A percentile compares a stretch with the other conserved stretches of the same genome.
Conservation (phyloP, 2,329 filamentous ascomycete genomes). For the Scedosporium apiospermum region DNA sequence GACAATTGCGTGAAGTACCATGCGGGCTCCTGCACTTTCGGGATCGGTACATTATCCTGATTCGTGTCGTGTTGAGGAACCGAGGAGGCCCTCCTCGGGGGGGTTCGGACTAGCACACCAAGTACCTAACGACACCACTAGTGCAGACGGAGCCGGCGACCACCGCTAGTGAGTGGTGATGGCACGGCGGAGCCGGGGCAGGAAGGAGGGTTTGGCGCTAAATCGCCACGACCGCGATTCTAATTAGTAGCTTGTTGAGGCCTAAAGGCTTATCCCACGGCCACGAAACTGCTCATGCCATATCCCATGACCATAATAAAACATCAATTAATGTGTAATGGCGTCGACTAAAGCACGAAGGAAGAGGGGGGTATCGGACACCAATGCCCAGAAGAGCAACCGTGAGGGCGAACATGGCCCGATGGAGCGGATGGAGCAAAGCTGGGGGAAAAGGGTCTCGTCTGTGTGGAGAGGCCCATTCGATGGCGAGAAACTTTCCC, state of each 20-base stretch:
- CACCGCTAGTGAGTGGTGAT: not conserved
- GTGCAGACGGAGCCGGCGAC: not conserved
- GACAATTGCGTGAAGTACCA: not conserved
- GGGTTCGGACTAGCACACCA: not conserved
- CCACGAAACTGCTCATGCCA: not conserved
- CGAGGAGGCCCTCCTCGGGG: not conserved
- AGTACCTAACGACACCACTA: too few relatives aligned
- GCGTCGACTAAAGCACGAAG: not conserved
- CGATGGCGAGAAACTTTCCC: not conserved
- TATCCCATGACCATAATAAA: not conserved
- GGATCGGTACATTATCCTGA: not conserved
- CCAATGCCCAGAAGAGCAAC: too few relatives aligned
- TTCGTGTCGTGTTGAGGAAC: not conserved
- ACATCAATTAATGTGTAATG: not conserved
- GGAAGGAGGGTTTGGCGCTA: not conserved
- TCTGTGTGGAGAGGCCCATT: not conserved
- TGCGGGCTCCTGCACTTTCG: not conserved
- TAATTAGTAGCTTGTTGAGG: not conserved
- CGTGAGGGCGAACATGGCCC: not conserved
- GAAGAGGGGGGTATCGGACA: not conserved
- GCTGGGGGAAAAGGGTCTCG: not conserved
- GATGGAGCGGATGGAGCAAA: not conserved
- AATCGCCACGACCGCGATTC: not conserved
- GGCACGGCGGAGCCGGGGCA: not conserved
- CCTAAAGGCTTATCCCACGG: not conserved